phyloP scores from a whole-genome alignment of 2,329 filamentous ascomycete genomes.

The Fusarium sp. region DNA sequence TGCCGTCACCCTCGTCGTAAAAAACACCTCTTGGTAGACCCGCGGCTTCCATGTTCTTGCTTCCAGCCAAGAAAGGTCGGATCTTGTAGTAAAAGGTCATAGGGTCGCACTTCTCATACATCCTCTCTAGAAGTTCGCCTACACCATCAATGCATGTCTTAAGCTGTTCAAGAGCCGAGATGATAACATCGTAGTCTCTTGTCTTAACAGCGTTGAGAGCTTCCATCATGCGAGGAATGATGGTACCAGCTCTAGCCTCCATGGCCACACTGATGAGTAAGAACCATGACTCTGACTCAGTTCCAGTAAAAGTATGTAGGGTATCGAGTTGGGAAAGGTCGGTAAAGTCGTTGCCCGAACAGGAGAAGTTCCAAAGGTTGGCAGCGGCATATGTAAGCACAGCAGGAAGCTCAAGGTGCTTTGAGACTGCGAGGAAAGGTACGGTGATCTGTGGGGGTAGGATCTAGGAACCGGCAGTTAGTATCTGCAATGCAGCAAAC shows the following conservation, averaged over 20 bases:
- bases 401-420: constrained; percentile 84
- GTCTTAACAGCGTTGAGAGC: constrained; percentile 79
- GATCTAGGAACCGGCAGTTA: constrained; percentile 57
- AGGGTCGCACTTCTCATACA: constrained; percentile 92
- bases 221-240: constrained; percentile 82
- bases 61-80: constrained; percentile 89
- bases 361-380: constrained; percentile 91
- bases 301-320: constrained; percentile 89
- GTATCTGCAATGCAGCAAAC: neutral
- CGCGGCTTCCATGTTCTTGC: constrained; percentile 90
- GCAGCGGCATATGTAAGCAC: constrained; percentile 92
- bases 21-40: constrained; percentile 87
- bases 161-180: constrained; percentile 74
- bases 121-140: constrained; percentile 78
- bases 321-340: constrained; percentile 79
- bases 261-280: constrained; percentile 91
- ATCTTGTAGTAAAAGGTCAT: constrained; percentile 92
- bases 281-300: constrained; percentile 94
- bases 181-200: constrained; percentile 73
- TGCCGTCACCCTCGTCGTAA: constrained; percentile 81
- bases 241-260: constrained; percentile 82
- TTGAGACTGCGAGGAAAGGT: constrained; percentile 81
- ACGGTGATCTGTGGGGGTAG: constrained; percentile 83
- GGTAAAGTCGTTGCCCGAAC: constrained; percentile 68
- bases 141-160: constrained; percentile 78